phyloP scores from a whole-genome alignment of 805 yeast species.

The Vanderwaltozyma yarrowii region DNA sequence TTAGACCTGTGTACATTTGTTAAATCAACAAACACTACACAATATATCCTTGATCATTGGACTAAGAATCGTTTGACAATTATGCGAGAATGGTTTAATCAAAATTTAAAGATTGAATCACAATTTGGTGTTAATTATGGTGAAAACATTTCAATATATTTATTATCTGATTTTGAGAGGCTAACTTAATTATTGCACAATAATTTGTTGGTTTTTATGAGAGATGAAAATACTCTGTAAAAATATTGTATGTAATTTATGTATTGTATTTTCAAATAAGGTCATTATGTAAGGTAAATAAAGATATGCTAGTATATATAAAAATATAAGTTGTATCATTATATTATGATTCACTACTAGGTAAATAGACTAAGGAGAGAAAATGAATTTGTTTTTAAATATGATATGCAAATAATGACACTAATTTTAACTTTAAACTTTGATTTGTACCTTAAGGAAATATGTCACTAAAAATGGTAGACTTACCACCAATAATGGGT shows the following conservation, averaged over 20 bases:
- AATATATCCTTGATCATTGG: constrained; percentile 39
- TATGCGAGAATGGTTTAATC: constrained; percentile 44
- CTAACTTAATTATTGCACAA: neutral
- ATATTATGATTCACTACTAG: too few relatives aligned
- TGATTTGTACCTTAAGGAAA: constrained; percentile 27
- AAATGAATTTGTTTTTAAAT: too few relatives aligned
- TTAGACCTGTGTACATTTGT: constrained; percentile 80
- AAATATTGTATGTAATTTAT: too few relatives aligned
- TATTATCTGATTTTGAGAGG: constrained; percentile 39
- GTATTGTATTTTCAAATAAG: too few relatives aligned
- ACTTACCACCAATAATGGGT: constrained; percentile 53
- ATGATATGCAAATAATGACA: too few relatives aligned
- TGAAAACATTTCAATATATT: constrained; percentile 49
- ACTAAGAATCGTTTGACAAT: constrained; percentile 68
- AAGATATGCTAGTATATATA: too few relatives aligned
- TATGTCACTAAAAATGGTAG: constrained; percentile 50
- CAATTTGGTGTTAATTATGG: constrained; percentile 56
- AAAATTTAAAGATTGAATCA: constrained; percentile 33
- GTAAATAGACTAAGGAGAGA: too few relatives aligned
- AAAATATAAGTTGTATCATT: too few relatives aligned
- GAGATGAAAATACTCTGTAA: too few relatives aligned
- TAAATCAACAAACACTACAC: constrained; percentile 31
- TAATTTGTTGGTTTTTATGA: too few relatives aligned
- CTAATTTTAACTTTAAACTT: too few relatives aligned
- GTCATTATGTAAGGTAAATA: too few relatives aligned